A percentile compares a stretch with the other conserved stretches of the same genome.
phyloP scores from a whole-genome alignment of 1,284 basidiomycete species.

The Cryptococcus depauperatus region DNA sequence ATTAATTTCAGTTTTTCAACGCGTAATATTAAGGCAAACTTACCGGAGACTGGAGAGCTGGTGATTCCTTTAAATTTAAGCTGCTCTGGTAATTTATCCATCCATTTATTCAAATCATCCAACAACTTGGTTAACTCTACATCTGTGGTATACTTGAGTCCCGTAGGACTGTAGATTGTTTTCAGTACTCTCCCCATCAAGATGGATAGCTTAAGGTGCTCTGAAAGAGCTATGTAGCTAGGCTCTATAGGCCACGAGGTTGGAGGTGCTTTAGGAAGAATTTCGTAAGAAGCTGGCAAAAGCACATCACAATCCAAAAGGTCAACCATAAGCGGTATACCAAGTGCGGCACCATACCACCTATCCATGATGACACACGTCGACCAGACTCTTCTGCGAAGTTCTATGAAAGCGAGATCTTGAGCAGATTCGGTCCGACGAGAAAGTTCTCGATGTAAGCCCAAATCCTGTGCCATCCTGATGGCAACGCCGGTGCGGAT shows the following conservation, averaged over 20 bases:
- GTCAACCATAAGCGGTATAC: conserved; percentile 71
- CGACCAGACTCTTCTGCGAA: conserved; percentile 78
- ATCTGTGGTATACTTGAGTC: conserved; percentile 71
- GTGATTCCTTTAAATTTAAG: conserved; percentile 64
- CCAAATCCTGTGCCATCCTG: conserved; percentile 88
- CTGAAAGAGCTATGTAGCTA: conserved; percentile 44
- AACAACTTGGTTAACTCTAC: conserved; percentile 62
- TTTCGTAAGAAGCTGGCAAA: conserved; percentile 62
- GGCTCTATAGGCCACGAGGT: conserved; percentile 50
- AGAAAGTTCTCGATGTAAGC: conserved; percentile 62
- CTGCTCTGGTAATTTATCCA: conserved; percentile 60
- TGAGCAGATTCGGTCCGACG: conserved; percentile 24
- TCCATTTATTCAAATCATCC: conserved; percentile 69
- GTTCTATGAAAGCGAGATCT: conserved; percentile 55
- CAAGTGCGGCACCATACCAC: conserved; percentile 53
- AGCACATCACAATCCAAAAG: conserved; percentile 87
- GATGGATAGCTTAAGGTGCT: conserved; percentile 78
- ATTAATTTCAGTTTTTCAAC: neutral
- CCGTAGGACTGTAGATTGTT: conserved; percentile 75
- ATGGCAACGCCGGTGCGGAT: conserved; percentile 52
- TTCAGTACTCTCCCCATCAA: conserved; percentile 80
- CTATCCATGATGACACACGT: conserved; percentile 83
- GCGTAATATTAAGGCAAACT: conserved; percentile 26
- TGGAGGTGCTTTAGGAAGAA: conserved; percentile 48
- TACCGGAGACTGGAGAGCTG: conserved; percentile 46